Evolutionary conservation across 1,284 basidiomycete species (phyloP), one percentile per base, ranked within the genome.

Genomic region (Apiotrichum laibachii): DNA sequence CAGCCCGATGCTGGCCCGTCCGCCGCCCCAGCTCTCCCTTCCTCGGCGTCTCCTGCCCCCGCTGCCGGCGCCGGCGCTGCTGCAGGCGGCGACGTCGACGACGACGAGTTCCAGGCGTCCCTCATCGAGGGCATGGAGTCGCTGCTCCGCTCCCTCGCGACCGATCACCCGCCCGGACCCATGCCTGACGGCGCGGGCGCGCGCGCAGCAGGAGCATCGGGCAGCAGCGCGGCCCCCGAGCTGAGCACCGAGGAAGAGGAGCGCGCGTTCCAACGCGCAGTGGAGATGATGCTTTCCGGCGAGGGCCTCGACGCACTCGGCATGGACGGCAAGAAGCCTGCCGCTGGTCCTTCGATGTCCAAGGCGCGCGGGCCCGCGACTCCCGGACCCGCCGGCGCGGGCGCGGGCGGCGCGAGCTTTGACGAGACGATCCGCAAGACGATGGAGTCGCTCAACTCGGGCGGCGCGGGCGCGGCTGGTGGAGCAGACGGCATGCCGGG

Each of bases 101-200:
- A 80, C 44, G 76, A 81, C 46, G 73, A 72, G 43, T 90, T 92
- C 69, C 85, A 88, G 45, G 81, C 83, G 44, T 86, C 90, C 70
- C 81, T 96, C 47, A 85, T 87, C 8, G 82, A 84, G 70, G 88
- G 85, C 35, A 95, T 97, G 92, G 89, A 92, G 72, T 81, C 80
- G n/a, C 82, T 96, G 48, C 85, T 96, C 81, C 82, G 82, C 21
- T 87, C 86, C 69, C 81, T 95, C 11, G 79, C 70, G 18, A 79
- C 76, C 13, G 77, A 75, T 7, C 79, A 77, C 35, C 73, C 77
- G 19, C 68, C 68, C n/a, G 71, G 67, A 33, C 68, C 69, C 9
- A 73, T 73, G 71, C 58, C 66, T 1, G 72, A 63, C 44, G 22
- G 40, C 33, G 35, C 39, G 40, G 26, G 43, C 15, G n/a, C 19